Conservation (phyloP, 306 rosid genomes). For the Amphicarpaea edgeworthii region DNA sequence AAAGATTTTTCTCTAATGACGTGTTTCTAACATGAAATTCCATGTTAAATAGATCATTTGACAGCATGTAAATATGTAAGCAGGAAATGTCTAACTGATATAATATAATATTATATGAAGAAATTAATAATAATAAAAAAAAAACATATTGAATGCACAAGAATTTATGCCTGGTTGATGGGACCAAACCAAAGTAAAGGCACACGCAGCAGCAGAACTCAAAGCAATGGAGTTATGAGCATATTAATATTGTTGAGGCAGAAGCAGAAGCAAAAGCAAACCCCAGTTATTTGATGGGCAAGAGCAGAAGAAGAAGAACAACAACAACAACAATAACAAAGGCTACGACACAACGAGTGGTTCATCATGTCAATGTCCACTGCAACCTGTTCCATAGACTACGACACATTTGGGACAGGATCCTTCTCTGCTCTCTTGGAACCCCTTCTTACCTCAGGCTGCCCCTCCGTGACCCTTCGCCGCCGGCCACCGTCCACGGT, state of each 20-base stretch:
- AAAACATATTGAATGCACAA: background rate
- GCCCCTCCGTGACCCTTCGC: conserved; percentile 29
- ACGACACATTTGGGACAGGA: conserved; percentile 70
- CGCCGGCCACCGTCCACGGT: background rate
- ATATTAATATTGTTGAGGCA: background rate
- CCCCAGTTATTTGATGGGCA: conserved; percentile 44
- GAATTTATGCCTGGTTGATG: conserved; percentile 23
- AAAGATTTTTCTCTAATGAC: too few relatives aligned
- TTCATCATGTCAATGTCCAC: conserved; percentile 60
- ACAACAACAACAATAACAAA: conserved; percentile 65
- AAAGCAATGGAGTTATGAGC: background rate
- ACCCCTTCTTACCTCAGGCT: conserved; percentile 60
- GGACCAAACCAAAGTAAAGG: conserved; percentile 18
- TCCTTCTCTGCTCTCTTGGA: conserved; percentile 72
- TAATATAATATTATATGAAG: too few relatives aligned
- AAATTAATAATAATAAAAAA: too few relatives aligned
- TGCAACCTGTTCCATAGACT: conserved; percentile 63
- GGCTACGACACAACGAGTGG: conserved; percentile 65
- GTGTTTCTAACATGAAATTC: too few relatives aligned
- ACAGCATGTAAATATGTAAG: too few relatives aligned
- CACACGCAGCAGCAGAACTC: background rate
- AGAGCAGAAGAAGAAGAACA: conserved; percentile 55
- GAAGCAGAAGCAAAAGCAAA: background rate
- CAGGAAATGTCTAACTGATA: too few relatives aligned
- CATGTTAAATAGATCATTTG: too few relatives aligned